Evolutionary conservation across 1,139 yeast species (phyloP).

Genomic region (Candida neerlandica): DNA sequence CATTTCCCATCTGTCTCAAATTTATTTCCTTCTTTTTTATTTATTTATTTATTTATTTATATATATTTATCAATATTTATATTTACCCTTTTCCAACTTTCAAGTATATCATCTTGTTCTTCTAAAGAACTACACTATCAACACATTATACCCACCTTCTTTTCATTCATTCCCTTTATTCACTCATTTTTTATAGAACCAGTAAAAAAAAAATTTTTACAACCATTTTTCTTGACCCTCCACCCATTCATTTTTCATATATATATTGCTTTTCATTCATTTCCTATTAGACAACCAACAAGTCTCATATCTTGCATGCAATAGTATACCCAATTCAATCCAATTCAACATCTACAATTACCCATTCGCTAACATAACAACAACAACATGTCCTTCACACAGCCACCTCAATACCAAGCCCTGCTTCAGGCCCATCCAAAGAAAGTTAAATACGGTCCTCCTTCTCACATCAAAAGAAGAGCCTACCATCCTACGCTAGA

Average conservation of each 20-base stretch:
- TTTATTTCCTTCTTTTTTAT: background rate
- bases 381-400: slow-evolving; percentile 2
- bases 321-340: background rate
- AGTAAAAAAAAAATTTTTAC: background rate
- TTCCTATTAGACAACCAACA: slow-evolving; percentile 1
- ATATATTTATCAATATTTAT: background rate
- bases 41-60: background rate
- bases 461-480: slow-evolving; percentile 37
- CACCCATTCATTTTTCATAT: background rate
- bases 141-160: too few species aligned
- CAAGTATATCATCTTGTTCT: too few species aligned
- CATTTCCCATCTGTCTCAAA: background rate
- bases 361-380: background rate
- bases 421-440: slow-evolving; percentile 1
- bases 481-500: slow-evolving; percentile 48
- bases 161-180: background rate
- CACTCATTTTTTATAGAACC: background rate
- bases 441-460: slow-evolving; percentile 45
- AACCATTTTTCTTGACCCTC: background rate
- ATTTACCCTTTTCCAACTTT: too few species aligned
- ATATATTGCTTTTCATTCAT: background rate
- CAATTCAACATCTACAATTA: background rate
- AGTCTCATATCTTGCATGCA: background rate
- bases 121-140: too few species aligned
- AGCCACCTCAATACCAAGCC: slow-evolving; percentile 6